Conservation (phyloP, 345 rosid species). For the Stellera chamaejasme region DNA sequence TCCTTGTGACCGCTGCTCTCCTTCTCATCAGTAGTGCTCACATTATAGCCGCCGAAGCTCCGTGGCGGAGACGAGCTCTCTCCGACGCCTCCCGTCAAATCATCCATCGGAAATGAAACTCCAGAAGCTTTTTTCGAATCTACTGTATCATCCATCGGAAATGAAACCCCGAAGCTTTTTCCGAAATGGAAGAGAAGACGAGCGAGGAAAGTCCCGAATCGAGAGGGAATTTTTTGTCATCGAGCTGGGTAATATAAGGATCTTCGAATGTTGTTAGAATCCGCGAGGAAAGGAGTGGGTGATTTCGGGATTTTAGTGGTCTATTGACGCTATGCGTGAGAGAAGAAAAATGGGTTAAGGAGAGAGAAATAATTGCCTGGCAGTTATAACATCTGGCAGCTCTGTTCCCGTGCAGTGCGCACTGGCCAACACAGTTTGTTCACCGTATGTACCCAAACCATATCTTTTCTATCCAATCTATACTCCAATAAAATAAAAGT, state of each 20-base stretch:
- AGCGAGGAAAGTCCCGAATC: too few relatives aligned
- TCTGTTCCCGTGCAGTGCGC: neutral
- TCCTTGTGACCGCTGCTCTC: constrained; percentile 38
- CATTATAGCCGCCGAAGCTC: constrained; percentile 30
- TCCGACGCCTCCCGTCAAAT: constrained; percentile 59
- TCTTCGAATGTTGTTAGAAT: constrained; percentile 50
- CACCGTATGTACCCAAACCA: too few relatives aligned
- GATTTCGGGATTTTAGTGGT: constrained; percentile 12
- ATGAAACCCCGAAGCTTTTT: neutral
- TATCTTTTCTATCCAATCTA: too few relatives aligned
- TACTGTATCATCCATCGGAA: constrained; percentile 2
- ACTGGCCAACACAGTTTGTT: too few relatives aligned
- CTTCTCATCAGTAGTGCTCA: constrained; percentile 40
- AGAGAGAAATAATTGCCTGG: neutral
- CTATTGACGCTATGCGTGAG: neutral
- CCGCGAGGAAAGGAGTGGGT: constrained; percentile 10
- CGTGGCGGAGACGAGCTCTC: constrained; percentile 80
- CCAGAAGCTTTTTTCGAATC: neutral
- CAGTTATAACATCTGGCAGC: constrained; percentile 8
- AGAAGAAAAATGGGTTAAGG: too few relatives aligned
- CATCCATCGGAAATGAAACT: constrained; percentile 32
- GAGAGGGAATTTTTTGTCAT: neutral
- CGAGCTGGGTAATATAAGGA: constrained; percentile 15
- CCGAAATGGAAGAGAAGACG: neutral
- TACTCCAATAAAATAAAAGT: too few relatives aligned